Base-by-base conservation (phyloP, 805 yeast species). In the Suhomyces tanzawaensis region DNA sequence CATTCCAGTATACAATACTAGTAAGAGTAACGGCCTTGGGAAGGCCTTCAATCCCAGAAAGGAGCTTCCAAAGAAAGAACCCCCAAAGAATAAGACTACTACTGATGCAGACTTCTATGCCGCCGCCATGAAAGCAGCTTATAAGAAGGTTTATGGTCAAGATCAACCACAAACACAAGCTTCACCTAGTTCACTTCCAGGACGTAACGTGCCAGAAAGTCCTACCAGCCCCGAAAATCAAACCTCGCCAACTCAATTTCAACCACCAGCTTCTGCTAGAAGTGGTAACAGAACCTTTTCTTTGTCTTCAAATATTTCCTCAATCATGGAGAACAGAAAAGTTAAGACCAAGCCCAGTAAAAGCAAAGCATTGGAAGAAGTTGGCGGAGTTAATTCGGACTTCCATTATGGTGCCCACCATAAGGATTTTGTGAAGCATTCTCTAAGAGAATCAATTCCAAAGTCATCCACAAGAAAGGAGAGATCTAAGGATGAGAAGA, bases 321-420 rank as follows among this genome's bases (percentile, higher is more conserved):
- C 19, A 11, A 6, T 27, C 11, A 8, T 27, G 5, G 30, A 27
- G 8, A 11, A 7, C 11, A 21, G 24, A 11, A 25, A 18, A 11
- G 12, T 12, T 11, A 24, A 12, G 3, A 18, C 36, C 15, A 33
- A 33, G 17, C 18, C 17, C 3, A 21, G 4, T 5, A 16, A 32
- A 9, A 19, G 23, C 4, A 21, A 5, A 14, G 13, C 5, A 7
- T 32, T 32, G 13, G n/a, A 39, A 9, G 46, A 37, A 19, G 38
- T 36, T 6, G 39, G 29, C 4, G 61, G 56, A 1, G 49, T 55
- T 14, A 44, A 41, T 15, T 44, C 46, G 4, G 41, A 48, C 32
- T 54, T 54, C 37, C 45, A 38, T 9, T 63, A 64, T 39, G 57
- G 52, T 26, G 56, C 58, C 34, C 69, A 64, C 42, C 64, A 60